Evolutionary conservation across 192 early-diverging fungal species (phyloP).

Genomic region (Backusella westeae): DNA sequence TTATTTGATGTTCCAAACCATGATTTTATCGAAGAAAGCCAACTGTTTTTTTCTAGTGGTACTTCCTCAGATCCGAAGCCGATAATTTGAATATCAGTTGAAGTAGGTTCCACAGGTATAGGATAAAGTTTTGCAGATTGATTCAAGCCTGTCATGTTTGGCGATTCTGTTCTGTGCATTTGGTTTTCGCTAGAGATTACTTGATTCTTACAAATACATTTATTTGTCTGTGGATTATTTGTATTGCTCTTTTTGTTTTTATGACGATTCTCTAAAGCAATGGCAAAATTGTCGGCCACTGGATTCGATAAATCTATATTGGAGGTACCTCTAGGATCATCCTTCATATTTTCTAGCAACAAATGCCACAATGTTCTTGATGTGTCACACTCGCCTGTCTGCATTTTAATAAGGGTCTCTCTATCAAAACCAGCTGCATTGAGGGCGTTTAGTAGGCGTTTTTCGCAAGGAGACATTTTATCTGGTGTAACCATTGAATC

Average conservation of each 20-base stretch:
- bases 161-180: not conserved
- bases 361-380: slow-evolving; percentile 69
- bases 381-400: slow-evolving; percentile 54
- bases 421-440: slow-evolving; percentile 55
- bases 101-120: slow-evolving; percentile 10
- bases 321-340: not conserved
- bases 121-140: slow-evolving; percentile 9
- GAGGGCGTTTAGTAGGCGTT: slow-evolving; percentile 8
- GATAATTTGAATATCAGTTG: not conserved
- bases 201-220: not conserved
- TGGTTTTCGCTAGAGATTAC: not conserved
- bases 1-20: slow-evolving; percentile 21
- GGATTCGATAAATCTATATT: not conserved
- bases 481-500: not conserved
- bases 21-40: slow-evolving; percentile 27
- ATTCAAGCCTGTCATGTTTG: not conserved
- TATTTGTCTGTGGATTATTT: not conserved
- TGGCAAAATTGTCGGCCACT: not conserved
- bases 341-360: slow-evolving; percentile 42
- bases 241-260: not conserved
- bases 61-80: not conserved
- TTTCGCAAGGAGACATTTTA: slow-evolving; percentile 8
- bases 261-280: not conserved
- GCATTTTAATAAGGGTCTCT: slow-evolving; percentile 51
- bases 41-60: slow-evolving; percentile 12